phyloP scores from a whole-genome alignment of 164 flowering plant species.

The Aristolochia fimbriata region DNA sequence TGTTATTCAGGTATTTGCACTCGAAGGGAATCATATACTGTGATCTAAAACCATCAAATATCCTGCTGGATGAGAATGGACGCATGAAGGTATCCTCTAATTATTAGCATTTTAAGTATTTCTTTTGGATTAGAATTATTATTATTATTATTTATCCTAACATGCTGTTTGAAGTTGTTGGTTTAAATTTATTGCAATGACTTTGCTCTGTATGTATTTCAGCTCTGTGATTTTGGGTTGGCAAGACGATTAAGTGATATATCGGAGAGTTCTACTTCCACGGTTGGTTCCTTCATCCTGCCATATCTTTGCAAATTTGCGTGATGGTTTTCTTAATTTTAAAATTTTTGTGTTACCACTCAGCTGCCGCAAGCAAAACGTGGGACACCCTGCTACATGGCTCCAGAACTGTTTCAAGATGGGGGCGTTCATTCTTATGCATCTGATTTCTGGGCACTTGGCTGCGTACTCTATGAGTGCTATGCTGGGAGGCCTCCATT shows the following conservation, averaged over 20 bases:
- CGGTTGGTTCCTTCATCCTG: slow-evolving; percentile 32
- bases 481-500: slow-evolving; percentile 92
- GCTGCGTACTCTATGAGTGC: slow-evolving; percentile 94
- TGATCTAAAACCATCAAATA: slow-evolving; percentile 94
- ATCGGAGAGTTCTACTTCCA: slow-evolving; percentile 58
- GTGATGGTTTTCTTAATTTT: background rate
- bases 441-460: slow-evolving; percentile 98
- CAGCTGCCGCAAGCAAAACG: slow-evolving; percentile 93
- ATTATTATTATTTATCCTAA: background rate
- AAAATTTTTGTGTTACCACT: slow-evolving; percentile 5
- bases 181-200: background rate
- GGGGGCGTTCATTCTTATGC: slow-evolving; percentile 98
- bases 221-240: slow-evolving; percentile 96
- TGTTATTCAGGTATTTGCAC: slow-evolving; percentile 61
- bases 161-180: background rate
- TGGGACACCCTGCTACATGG: slow-evolving; percentile 98
- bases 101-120: background rate
- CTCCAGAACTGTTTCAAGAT: slow-evolving; percentile 95
- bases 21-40: slow-evolving; percentile 90
- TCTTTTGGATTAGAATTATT: background rate
- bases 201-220: slow-evolving; percentile 15
- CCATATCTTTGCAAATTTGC: background rate
- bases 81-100: slow-evolving; percentile 57
- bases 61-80: slow-evolving; percentile 91
- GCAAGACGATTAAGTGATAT: slow-evolving; percentile 78